Percentiles rank a stretch among this genome's conserved stretches.
These are phyloP conservation scores for Luffa aegyptiaca DNA, from an alignment of 306 rosid genomes.

Conservation along the genomic window DNA sequence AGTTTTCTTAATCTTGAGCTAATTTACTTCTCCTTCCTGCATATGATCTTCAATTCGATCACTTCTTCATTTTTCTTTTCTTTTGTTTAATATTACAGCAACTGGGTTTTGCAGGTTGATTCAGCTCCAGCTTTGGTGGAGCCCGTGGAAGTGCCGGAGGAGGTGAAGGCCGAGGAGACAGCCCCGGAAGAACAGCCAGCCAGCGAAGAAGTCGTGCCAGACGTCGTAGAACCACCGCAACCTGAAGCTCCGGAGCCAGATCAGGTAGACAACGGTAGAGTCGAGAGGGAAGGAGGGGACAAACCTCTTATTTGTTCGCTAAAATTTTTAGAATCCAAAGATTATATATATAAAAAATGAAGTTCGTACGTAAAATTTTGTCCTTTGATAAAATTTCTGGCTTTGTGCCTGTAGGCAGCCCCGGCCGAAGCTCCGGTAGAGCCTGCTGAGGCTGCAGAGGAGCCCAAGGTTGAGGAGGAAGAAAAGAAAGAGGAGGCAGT, in stretches of 20 bases:
- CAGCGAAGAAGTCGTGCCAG: not conserved
- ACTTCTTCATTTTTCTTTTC: not conserved
- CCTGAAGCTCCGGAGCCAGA: not conserved
- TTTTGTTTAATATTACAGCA: not conserved
- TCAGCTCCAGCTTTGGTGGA: not conserved
- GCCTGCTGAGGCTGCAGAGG: not conserved
- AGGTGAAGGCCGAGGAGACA: not conserved
- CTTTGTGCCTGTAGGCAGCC: not conserved
- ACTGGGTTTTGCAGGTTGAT: not conserved
- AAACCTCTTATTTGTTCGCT: too few relatives aligned
- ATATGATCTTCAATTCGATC: too few relatives aligned
- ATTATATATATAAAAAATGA: too few relatives aligned
- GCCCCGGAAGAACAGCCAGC: not conserved
- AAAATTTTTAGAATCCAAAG: too few relatives aligned
- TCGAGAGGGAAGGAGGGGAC: not conserved
- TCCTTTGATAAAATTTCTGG: too few relatives aligned
- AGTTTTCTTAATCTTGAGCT: too few relatives aligned
- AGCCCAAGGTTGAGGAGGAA: not conserved
- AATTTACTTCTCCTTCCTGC: not conserved
- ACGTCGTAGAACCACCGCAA: not conserved
- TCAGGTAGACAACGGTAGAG: not conserved
- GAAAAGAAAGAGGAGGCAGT: not conserved
- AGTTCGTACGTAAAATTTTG: too few relatives aligned
- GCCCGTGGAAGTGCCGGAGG: not conserved
- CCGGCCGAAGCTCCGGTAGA: not conserved